Conservation (phyloP, 2,329 filamentous ascomycete species). For the Ophiobolus disseminans region DNA sequence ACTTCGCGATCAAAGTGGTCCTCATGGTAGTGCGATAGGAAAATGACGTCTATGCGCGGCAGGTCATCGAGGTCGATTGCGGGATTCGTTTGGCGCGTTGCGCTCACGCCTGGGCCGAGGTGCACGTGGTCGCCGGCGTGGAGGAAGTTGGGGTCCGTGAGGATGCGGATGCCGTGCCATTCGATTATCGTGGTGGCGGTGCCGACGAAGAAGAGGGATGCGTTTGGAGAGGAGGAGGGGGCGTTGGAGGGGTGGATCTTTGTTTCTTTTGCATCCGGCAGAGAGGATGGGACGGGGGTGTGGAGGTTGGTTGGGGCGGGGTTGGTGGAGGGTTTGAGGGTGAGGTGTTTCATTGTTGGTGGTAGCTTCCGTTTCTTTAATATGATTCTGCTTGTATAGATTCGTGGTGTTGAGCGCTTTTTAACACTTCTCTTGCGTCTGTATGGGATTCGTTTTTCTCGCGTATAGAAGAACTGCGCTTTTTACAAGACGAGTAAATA, state of each 20-base stretch:
- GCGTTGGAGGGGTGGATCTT: conserved; percentile 53
- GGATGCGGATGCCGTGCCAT: conserved; percentile 61
- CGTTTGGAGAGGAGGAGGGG: conserved; percentile 47
- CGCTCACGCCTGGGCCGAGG: conserved; percentile 68
- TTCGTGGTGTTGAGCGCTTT: conserved; percentile 1
- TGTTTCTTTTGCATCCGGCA: conserved; percentile 55
- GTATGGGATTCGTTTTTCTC: conserved; percentile 5
- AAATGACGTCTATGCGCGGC: conserved; percentile 65
- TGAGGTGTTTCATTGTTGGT: conserved; percentile 49
- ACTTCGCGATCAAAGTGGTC: conserved; percentile 65
- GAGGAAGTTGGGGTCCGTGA: conserved; percentile 64
- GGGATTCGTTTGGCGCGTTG: conserved; percentile 63
- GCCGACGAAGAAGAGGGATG: conserved; percentile 62
- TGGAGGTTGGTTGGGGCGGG: conserved; percentile 52
- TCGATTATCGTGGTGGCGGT: conserved; percentile 65
- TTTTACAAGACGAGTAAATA: conserved; percentile 27
- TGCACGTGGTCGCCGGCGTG: conserved; percentile 71
- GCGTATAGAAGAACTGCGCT: conserved; percentile 10
- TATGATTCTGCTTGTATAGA: not conserved
- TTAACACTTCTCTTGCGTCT: not conserved
- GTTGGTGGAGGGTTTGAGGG: conserved; percentile 48
- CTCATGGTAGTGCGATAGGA: conserved; percentile 70
- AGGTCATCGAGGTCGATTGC: conserved; percentile 66
- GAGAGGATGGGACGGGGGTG: conserved; percentile 36
- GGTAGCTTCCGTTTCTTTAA: not conserved